These are phyloP conservation scores for Marasmius sp. DNA, from an alignment of 1,284 basidiomycete genomes.

Conservation along the genomic window DNA sequence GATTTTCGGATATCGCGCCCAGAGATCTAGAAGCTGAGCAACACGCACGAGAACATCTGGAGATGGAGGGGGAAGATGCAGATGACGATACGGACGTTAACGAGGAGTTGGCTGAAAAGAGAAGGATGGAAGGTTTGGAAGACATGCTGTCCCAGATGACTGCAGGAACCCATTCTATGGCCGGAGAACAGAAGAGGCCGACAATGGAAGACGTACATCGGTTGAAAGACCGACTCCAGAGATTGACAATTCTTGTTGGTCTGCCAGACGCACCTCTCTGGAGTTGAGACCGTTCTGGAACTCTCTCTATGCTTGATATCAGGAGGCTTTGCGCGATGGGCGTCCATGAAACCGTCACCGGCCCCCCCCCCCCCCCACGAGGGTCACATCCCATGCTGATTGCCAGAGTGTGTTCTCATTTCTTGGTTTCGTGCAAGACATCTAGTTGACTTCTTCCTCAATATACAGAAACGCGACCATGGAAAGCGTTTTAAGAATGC, in stretches of 20 bases:
- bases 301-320: background rate
- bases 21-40: slow-evolving; percentile 70
- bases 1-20: slow-evolving; percentile 66
- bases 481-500: background rate
- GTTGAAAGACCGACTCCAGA: slow-evolving; percentile 1
- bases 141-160: slow-evolving; percentile 51
- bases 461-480: background rate
- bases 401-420: background rate
- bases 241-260: background rate
- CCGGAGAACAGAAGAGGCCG: background rate
- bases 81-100: slow-evolving; percentile 30
- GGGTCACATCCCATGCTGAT: background rate
- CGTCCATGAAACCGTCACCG: background rate
- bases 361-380: too few species aligned
- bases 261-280: slow-evolving; percentile 3
- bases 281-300: background rate
- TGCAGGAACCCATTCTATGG: slow-evolving; percentile 19
- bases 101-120: slow-evolving; percentile 45
- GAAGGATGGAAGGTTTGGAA: slow-evolving; percentile 53
- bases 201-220: slow-evolving; percentile 10
- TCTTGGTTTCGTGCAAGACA: background rate
- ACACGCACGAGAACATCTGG: slow-evolving; percentile 67
- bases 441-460: background rate
- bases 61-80: slow-evolving; percentile 28
- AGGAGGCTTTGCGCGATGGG: background rate